phyloP scores from a whole-genome alignment of 2,329 filamentous ascomycete species.

The Geosmithia flava region DNA sequence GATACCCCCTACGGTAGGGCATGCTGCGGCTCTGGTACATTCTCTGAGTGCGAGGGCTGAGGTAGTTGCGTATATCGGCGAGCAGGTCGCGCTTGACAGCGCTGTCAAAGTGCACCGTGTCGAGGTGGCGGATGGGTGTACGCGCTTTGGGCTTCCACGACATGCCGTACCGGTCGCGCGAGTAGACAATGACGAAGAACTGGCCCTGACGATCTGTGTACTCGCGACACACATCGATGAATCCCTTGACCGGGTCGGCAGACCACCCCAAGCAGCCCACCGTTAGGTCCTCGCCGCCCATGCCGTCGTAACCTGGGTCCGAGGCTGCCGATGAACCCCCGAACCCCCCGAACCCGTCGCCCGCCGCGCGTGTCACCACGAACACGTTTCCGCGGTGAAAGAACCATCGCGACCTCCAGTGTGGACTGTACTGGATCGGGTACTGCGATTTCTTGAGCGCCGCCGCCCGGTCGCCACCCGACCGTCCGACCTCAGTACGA shows the following conservation, averaged over 20 bases:
- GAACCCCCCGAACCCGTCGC: slow-evolving; percentile 10
- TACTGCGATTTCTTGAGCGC: slow-evolving; percentile 27
- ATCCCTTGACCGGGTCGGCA: slow-evolving; percentile 30
- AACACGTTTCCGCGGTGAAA: slow-evolving; percentile 33
- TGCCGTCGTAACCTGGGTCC: slow-evolving; percentile 30
- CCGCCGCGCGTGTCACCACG: slow-evolving; percentile 25
- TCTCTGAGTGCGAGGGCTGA: slow-evolving; percentile 31
- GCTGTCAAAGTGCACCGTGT: slow-evolving; percentile 37
- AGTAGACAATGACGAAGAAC: slow-evolving; percentile 36
- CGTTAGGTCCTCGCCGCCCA: slow-evolving; percentile 31
- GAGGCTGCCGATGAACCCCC: slow-evolving; percentile 19
- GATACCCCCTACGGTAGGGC: slow-evolving; percentile 36
- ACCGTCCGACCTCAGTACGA: slow-evolving; percentile 21
- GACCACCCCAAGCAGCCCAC: slow-evolving; percentile 39
- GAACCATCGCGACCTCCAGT: slow-evolving; percentile 34
- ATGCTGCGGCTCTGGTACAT: slow-evolving; percentile 51
- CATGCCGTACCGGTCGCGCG: slow-evolving; percentile 30
- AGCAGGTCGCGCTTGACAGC: slow-evolving; percentile 32
- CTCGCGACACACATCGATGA: slow-evolving; percentile 32
- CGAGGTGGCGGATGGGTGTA: slow-evolving; percentile 33
- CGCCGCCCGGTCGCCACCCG: slow-evolving; percentile 20
- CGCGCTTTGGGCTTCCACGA: slow-evolving; percentile 35
- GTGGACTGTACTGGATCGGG: slow-evolving; percentile 29
- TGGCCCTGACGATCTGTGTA: slow-evolving; percentile 33
- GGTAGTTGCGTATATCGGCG: slow-evolving; percentile 36